A percentile compares a stretch with the other conserved stretches of the same genome.
phyloP scores from a whole-genome alignment of 2,329 filamentous ascomycete species.

The Fonsecaea erecta region DNA sequence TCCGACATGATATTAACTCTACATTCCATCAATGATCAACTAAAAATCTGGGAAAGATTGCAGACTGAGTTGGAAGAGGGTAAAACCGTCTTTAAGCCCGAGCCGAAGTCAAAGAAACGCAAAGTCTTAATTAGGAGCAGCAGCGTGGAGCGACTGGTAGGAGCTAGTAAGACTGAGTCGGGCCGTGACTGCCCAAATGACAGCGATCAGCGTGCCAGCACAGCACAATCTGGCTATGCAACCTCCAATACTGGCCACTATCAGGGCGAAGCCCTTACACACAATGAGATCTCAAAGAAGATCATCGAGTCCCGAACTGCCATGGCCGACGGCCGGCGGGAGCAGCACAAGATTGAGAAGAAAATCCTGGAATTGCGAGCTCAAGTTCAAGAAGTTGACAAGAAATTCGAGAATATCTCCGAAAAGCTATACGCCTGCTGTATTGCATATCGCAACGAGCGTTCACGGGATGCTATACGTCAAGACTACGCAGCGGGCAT shows the following conservation, averaged over 20 bases:
- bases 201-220: background rate
- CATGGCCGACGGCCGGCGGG: background rate
- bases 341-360: background rate
- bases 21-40: background rate
- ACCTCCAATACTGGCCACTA: background rate
- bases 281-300: constrained; percentile 3
- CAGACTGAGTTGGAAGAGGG: background rate
- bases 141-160: background rate
- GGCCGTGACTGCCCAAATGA: background rate
- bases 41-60: background rate
- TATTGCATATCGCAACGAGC: constrained; percentile 62
- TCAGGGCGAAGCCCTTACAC: background rate
- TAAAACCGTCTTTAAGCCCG: background rate
- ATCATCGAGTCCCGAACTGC: background rate
- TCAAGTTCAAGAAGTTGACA: constrained; percentile 39
- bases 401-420: constrained; percentile 42
- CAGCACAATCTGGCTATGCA: background rate
- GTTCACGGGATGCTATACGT: constrained; percentile 60
- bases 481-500: constrained; percentile 65
- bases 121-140: constrained; percentile 1
- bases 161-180: background rate
- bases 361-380: background rate
- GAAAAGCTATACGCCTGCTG: constrained; percentile 45
- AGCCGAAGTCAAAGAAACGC: background rate
- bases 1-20: background rate